Conservation (phyloP, 495 filamentous ascomycete species). For the Cercophora sp. region DNA sequence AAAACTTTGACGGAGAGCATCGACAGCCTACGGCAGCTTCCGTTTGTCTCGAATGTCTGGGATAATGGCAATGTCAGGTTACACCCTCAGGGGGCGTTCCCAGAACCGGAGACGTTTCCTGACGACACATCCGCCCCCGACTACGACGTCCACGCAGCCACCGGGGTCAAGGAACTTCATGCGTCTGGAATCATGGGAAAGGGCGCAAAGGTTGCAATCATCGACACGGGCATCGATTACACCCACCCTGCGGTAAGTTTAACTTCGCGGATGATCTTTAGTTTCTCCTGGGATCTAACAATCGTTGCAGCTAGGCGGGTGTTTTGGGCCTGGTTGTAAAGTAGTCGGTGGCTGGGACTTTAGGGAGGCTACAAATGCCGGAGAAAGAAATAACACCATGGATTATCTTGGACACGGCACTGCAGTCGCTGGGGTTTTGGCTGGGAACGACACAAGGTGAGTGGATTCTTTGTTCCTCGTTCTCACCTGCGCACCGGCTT, state of each 20-base stretch:
- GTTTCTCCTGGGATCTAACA: background rate
- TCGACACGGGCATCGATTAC: constrained; percentile 40
- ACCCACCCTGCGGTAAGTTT: background rate
- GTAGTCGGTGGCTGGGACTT: constrained; percentile 32
- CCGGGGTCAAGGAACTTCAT: constrained; percentile 17
- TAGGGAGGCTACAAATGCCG: too few species aligned
- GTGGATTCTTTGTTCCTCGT: too few species aligned
- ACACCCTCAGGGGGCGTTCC: background rate
- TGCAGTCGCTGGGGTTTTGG: too few species aligned
- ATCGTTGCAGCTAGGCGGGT: background rate
- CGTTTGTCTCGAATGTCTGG: constrained; percentile 15
- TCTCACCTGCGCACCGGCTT: too few species aligned
- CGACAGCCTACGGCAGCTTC: constrained; percentile 12
- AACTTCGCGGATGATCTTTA: background rate
- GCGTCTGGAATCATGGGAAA: constrained; percentile 16
- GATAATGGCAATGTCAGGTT: constrained; percentile 11
- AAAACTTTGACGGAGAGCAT: constrained; percentile 12
- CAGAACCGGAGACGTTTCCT: background rate
- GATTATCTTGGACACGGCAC: too few species aligned
- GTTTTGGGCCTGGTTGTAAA: background rate
- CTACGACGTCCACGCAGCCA: constrained; percentile 16
- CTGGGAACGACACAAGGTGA: too few species aligned
- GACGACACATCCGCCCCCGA: constrained; percentile 9
- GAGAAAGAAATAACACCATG: too few species aligned
- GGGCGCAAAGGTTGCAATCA: constrained; percentile 18